Evolutionary conservation across 108 stramenopile genomes (phyloP), one percentile per base, ranked within the genome.

Genomic region (Nannochloropsis gaditana): DNA sequence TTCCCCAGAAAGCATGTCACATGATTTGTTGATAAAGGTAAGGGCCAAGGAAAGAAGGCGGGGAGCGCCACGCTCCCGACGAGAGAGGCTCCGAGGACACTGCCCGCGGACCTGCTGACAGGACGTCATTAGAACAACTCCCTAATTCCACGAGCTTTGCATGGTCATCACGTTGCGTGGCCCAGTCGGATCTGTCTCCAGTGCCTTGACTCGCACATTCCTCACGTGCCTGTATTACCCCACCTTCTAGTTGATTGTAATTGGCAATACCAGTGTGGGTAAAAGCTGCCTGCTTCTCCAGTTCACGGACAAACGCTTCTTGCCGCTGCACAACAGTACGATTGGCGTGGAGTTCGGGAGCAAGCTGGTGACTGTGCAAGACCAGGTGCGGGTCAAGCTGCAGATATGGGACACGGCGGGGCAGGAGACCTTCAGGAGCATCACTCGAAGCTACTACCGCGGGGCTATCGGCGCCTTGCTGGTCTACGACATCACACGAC

Each of bases 361-460:
- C 1, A 88, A 88, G 79, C 47, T 84, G 41, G 86, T 91, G 17
- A 44, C 42, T 41, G 47, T 89, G 42, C 43, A 17, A 5, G 87
- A 85, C 21, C 31, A 44, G 84, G 45, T 43, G 42, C 31, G 45
- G 45, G 83, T 90, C 9, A 88, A 90, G 21, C 87, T 90, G 2
- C 87, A 91, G 90, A 88, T 91, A n/a, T 91, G 91, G 91, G 91
- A 91, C 79, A 90, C 91, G 21, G 88, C 87, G 9, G 91, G 90
- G 11, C 90, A 90, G 47, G 90, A 90, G 79, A 79, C 84, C 1
- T 90, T 88, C 82, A 81, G 87, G 41, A 85, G 82, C 42, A 59
- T 91, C 17, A 89, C 88, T 43, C 82, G 90, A 59, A 44, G 83
- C 21, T 91, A 84, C 79, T 91, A 90, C 45, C 42, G 87, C 5